Percentiles rank a stretch among this genome's conserved stretches.
Conservation (phyloP, 2,329 filamentous ascomycete genomes). For the Trichoderma oligosporum region DNA sequence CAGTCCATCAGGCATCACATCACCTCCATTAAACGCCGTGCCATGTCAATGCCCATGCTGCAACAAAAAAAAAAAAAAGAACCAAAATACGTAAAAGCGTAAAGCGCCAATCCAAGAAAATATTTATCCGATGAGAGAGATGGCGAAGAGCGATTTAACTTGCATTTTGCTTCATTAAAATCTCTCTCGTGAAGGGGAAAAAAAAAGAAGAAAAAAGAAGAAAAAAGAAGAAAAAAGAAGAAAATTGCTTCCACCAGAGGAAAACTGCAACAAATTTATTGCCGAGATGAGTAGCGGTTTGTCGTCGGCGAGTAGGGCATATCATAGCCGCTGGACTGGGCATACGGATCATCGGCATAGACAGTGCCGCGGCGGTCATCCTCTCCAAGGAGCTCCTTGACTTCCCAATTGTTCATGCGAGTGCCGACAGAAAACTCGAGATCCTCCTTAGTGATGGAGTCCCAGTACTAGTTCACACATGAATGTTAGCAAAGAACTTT, state of each 20-base stretch:
- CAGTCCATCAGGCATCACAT: conserved; percentile 13
- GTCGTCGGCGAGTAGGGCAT: conserved; percentile 46
- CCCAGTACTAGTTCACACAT: conserved; percentile 81
- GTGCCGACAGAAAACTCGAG: conserved; percentile 96
- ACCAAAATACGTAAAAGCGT: conserved; percentile 17
- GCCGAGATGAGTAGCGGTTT: conserved; percentile 45
- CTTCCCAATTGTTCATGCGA: conserved; percentile 95
- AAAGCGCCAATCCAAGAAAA: background rate
- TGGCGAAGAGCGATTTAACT: background rate
- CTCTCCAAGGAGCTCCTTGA: conserved; percentile 83
- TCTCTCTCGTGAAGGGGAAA: background rate
- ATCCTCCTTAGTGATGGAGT: conserved; percentile 97
- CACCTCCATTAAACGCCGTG: conserved; percentile 24
- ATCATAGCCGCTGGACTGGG: conserved; percentile 53
- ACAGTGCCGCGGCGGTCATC: conserved; percentile 72
- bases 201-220: background rate
- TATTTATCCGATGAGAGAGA: background rate
- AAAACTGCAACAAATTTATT: conserved; percentile 31
- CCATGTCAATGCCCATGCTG: conserved; percentile 23
- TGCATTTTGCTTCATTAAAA: background rate
- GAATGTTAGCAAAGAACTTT: conserved; percentile 9
- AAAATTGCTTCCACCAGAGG: conserved; percentile 22
- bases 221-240: background rate
- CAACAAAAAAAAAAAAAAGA: conserved; percentile 17
- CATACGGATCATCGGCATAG: conserved; percentile 66